These are phyloP conservation scores for Penicillium verrucosum DNA, from an alignment of 2,329 filamentous ascomycete species.

Conservation along the genomic window DNA sequence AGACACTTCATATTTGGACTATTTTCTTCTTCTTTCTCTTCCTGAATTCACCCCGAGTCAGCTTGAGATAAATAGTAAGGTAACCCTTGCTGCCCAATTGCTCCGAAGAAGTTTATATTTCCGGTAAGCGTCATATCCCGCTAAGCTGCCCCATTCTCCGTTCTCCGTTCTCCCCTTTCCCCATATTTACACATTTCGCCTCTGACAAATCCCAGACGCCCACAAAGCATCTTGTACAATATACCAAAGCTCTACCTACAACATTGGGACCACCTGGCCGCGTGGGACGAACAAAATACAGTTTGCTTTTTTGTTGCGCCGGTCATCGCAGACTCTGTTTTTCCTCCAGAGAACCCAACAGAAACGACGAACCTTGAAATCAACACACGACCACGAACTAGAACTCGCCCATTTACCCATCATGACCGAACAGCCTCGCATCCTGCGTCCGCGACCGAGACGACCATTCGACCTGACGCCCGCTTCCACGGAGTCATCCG, in stretches of 20 bases:
- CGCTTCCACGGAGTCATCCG: slow-evolving; percentile 44
- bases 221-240: not conserved
- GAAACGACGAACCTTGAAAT: not conserved
- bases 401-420: slow-evolving; percentile 9
- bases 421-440: slow-evolving; percentile 47
- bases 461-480: slow-evolving; percentile 65
- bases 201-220: not conserved
- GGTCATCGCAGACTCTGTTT: slow-evolving; percentile 8
- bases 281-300: not conserved
- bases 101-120: not conserved
- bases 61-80: not conserved
- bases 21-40: not conserved
- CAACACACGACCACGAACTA: not conserved
- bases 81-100: not conserved
- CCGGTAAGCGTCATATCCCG: not conserved
- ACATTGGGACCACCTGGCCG: not conserved
- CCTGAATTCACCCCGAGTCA: not conserved
- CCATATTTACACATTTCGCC: not conserved
- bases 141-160: not conserved
- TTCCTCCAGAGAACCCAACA: not conserved
- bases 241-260: not conserved
- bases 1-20: not conserved
- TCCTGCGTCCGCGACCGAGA: slow-evolving; percentile 68
- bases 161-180: not conserved
- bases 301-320: not conserved